Conservation (phyloP, 2,329 filamentous ascomycete genomes). For the Magnaporthiopsis rhizophila region DNA sequence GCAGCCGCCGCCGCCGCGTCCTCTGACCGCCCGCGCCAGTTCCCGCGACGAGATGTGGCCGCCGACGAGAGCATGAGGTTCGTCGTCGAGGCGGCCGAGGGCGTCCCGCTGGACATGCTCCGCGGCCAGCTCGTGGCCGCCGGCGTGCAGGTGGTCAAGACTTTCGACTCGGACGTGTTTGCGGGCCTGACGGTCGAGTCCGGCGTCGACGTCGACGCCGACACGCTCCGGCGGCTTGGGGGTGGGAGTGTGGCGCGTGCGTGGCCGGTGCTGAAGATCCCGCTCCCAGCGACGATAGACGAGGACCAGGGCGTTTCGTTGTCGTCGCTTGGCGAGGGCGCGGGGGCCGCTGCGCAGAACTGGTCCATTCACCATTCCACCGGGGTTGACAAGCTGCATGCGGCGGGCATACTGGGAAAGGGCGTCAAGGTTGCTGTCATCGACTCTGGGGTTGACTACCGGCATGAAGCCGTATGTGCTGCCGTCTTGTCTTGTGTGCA, state of each 20-base stretch:
- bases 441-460: slow-evolving; percentile 16
- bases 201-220: slow-evolving; percentile 10
- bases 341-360: slow-evolving; percentile 11
- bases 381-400: slow-evolving; percentile 16
- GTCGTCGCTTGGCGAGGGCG: slow-evolving; percentile 13
- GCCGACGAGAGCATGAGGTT: not conserved
- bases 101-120: not conserved
- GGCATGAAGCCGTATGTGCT: slow-evolving; percentile 12
- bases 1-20: too few species aligned
- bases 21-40: not conserved
- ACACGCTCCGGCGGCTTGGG: slow-evolving; percentile 8
- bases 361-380: slow-evolving; percentile 16
- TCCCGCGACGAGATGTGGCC: not conserved
- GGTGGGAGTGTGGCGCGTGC: slow-evolving; percentile 13
- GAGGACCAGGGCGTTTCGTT: slow-evolving; percentile 1
- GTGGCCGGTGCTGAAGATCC: slow-evolving; percentile 17
- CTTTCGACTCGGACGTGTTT: slow-evolving; percentile 14
- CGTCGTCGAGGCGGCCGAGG: not conserved
- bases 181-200: slow-evolving; percentile 15
- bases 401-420: slow-evolving; percentile 12
- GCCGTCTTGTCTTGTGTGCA: not conserved
- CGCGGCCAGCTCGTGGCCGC: not conserved
- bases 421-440: slow-evolving; percentile 15
- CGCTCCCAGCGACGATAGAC: slow-evolving; percentile 11
- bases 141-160: slow-evolving; percentile 1